Conservation (phyloP, 2,329 filamentous ascomycete genomes). For the Paracoccidioides brasiliensis region DNA sequence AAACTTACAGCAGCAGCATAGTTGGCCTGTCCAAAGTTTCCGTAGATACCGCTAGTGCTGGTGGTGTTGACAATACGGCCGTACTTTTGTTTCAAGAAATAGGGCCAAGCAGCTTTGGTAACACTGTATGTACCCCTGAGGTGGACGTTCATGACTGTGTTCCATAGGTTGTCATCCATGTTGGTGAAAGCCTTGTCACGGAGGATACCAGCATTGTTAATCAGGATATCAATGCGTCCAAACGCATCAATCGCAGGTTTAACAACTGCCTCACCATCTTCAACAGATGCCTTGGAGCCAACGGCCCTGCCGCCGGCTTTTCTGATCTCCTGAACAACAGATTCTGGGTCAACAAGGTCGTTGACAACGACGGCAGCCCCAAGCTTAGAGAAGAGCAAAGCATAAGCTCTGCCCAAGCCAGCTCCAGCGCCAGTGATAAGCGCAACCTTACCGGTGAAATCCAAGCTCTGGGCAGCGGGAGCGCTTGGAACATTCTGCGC, state of each 20-base stretch:
- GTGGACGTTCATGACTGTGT: conserved; percentile 84
- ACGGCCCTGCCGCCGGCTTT: conserved; percentile 79
- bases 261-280: conserved; percentile 82
- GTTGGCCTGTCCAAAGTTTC: conserved; percentile 98
- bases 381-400: conserved; percentile 70
- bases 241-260: conserved; percentile 89
- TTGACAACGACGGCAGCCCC: conserved; percentile 86
- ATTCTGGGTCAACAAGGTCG: conserved; percentile 84
- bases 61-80: conserved; percentile 94
- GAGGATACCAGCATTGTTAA: conserved; percentile 98
- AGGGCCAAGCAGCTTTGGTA: conserved; percentile 93
- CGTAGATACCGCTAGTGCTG: conserved; percentile 93
- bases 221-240: conserved; percentile 82
- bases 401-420: conserved; percentile 81
- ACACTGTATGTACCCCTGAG: conserved; percentile 91
- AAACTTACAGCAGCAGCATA: conserved; percentile 71
- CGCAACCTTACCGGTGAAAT: conserved; percentile 75
- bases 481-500: conserved; percentile 65
- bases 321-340: conserved; percentile 83
- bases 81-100: conserved; percentile 97
- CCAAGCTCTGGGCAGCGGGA: conserved; percentile 57
- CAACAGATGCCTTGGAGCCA: conserved; percentile 83
- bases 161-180: conserved; percentile 92
- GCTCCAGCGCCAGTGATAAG: conserved; percentile 79
- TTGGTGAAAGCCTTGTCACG: conserved; percentile 96